Base-by-base conservation (phyloP, 179 eudicot species). In the Gypsophila paniculata region DNA sequence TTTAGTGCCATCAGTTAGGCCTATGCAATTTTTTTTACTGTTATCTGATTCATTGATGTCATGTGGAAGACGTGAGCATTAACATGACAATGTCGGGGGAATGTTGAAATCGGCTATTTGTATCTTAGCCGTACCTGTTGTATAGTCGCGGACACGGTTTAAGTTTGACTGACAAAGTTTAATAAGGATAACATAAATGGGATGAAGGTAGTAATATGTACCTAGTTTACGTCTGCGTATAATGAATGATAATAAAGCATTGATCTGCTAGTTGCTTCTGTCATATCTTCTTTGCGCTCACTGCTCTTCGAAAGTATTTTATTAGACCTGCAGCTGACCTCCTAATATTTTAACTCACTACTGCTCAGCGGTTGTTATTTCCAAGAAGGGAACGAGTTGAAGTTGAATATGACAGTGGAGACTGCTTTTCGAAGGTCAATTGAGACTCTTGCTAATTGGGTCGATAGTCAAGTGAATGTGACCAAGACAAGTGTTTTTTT, bases 341-440 rank as follows among this genome's bases (percentile, higher is more conserved):
- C 29, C n/a, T 52, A 54, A 10, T 26, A 58, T 74, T 63, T 26
- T 46, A 53, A 3, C 53, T 32, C 21, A 9, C 60, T 68, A n/a
- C 38, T 51, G 9, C 52, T 26, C 85, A 92, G 98, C 61, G 94
- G 96, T 55, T 88, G 89, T 74, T 90, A 90, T 74, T 90, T 92
- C 77, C 97, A 91, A 88, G 90, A 84, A 75, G 96, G 92, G 60
- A 53, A 68, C 8, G 70, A 83, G 54, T 80, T 92, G 78, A 84
- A 82, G 69, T 86, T 81, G 87, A 84, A 86, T 49, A 86, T 92
- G 86, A 75, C 77, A 58, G 88, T 81, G 51, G 89, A 86, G 69
- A 68, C 23, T 65, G 98, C 96, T 32, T 92, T 85, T 57, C 46
- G 60, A 26, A 86, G 83, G 73, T 80, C 98, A 15, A 57, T 92